Evolutionary conservation across 2,329 filamentous ascomycete species (phyloP).

Genomic region (Penicillium sp.): DNA sequence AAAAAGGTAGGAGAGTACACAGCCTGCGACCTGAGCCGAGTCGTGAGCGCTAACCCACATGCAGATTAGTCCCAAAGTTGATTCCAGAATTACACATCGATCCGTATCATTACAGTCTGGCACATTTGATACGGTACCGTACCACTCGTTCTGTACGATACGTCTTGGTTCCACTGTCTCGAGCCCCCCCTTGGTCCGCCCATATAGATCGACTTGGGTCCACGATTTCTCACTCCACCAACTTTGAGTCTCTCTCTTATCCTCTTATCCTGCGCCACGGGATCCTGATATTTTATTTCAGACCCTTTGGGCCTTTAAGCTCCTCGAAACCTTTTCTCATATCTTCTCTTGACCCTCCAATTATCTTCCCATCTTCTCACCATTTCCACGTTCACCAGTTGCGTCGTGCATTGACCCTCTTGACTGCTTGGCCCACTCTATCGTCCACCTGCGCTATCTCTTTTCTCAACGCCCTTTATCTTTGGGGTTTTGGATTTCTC

Average conservation of each 20-base stretch:
- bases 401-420: neutral
- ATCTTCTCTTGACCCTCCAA: neutral
- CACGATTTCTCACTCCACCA: neutral
- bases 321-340: neutral
- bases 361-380: neutral
- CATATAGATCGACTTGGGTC: neutral
- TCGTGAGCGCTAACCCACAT: neutral
- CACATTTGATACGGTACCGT: neutral
- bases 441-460: neutral
- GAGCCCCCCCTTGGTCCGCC: neutral
- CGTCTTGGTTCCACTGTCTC: neutral
- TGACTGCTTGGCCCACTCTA: neutral
- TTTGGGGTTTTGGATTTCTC: neutral
- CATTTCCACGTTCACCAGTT: neutral
- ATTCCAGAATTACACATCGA: neutral
- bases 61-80: neutral
- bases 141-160: neutral
- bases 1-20: neutral
- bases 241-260: neutral
- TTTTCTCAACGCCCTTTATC: neutral
- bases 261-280: neutral
- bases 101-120: neutral
- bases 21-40: neutral
- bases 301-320: neutral
- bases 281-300: neutral